Evolutionary conservation across 306 rosid species (phyloP).

Genomic region (Abrus precatorius): DNA sequence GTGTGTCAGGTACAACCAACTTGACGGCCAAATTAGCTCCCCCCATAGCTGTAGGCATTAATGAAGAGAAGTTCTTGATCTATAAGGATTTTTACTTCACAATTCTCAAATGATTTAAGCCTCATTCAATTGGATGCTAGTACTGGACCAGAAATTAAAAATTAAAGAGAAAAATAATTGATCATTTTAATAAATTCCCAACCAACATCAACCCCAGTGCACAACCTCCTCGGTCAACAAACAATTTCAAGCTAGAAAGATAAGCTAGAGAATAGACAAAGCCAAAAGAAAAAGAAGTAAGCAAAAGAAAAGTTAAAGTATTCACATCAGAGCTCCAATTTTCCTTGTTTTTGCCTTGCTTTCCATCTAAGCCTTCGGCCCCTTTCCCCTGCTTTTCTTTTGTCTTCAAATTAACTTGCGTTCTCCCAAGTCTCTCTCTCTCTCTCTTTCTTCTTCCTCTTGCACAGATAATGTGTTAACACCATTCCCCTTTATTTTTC

Average conservation of each 20-base stretch:
- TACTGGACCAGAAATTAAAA: background rate
- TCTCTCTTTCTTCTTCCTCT: constrained; percentile 24
- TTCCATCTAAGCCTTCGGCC: constrained; percentile 51
- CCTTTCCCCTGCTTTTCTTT: constrained; percentile 47
- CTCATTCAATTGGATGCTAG: constrained; percentile 42
- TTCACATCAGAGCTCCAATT: constrained; percentile 42
- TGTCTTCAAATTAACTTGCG: constrained; percentile 40
- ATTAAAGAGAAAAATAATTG: constrained; percentile 41
- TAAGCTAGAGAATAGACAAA: constrained; percentile 47
- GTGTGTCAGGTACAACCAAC: constrained; percentile 47
- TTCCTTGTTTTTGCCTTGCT: constrained; percentile 52
- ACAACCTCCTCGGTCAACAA: constrained; percentile 60
- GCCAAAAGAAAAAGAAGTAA: constrained; percentile 39
- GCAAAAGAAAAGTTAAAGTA: constrained; percentile 40
- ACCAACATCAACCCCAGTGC: constrained; percentile 52
- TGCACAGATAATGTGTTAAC: background rate
- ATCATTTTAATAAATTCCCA: constrained; percentile 69
- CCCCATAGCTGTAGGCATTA: constrained; percentile 39
- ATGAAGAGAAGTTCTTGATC: constrained; percentile 41
- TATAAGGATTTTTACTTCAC: constrained; percentile 24
- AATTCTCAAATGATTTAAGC: constrained; percentile 21
- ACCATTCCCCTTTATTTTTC: constrained; percentile 1
- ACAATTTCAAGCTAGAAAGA: constrained; percentile 55
- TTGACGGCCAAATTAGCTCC: constrained; percentile 48
- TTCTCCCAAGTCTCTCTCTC: constrained; percentile 25